Conservation (phyloP, 169 alveolate species). For the Eimeria mitis region DNA sequence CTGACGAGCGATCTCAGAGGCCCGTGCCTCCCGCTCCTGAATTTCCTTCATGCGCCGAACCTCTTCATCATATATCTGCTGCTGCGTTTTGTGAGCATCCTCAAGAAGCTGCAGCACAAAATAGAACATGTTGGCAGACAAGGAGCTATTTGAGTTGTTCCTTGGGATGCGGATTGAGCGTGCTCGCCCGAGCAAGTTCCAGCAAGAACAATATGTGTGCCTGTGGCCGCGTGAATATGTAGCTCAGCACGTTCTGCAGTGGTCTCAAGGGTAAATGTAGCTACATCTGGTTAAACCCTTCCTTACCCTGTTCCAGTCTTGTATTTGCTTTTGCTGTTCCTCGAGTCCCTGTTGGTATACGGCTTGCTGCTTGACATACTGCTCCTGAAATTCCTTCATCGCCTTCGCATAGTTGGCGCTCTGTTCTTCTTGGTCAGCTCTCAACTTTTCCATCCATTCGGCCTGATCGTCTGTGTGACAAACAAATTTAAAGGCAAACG, state of each 20-base stretch:
- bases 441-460: slow-evolving; percentile 76
- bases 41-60: slow-evolving; percentile 78
- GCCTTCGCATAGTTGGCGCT: slow-evolving; percentile 79
- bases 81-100: slow-evolving; percentile 83
- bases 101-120: slow-evolving; percentile 79
- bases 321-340: slow-evolving; percentile 83
- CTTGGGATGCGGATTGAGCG: neutral
- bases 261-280: neutral
- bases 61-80: slow-evolving; percentile 81
- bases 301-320: slow-evolving; percentile 83
- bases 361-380: slow-evolving; percentile 81
- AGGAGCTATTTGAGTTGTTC: neutral
- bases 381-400: slow-evolving; percentile 80
- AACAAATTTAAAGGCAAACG: neutral
- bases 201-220: neutral
- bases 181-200: neutral
- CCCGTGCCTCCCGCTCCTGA: slow-evolving; percentile 79
- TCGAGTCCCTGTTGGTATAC: slow-evolving; percentile 82
- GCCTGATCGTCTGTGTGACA: slow-evolving; percentile 81
- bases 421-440: slow-evolving; percentile 82
- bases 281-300: too few relatives aligned
- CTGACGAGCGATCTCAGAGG: slow-evolving; percentile 74
- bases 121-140: neutral
- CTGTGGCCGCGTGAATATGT: neutral
- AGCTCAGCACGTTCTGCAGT: neutral